Conservation (phyloP, 2,329 filamentous ascomycete genomes). For the Penicillium sp. region DNA sequence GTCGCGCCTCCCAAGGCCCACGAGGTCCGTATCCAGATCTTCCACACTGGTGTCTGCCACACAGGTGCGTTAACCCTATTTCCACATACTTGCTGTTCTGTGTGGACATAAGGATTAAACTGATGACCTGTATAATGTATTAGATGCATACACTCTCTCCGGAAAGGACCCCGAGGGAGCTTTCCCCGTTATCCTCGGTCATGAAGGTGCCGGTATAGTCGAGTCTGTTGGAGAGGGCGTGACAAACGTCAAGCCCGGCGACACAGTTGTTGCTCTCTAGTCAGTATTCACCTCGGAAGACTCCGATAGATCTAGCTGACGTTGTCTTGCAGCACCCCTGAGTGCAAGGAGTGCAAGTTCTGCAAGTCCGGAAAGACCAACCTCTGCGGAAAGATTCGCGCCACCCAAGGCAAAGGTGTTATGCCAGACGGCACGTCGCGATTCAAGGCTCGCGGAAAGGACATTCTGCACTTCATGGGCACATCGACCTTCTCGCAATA, state of each 20-base stretch:
- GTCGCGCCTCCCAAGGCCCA: conserved; percentile 83
- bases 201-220: conserved; percentile 87
- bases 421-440: conserved; percentile 97
- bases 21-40: conserved; percentile 94
- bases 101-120: background rate
- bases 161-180: conserved; percentile 97
- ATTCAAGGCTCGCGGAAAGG: conserved; percentile 92
- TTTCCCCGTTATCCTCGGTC: conserved; percentile 83
- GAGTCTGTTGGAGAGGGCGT: conserved; percentile 94
- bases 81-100: conserved; percentile 2
- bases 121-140: background rate
- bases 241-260: conserved; percentile 87
- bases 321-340: conserved; percentile 68
- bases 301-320: background rate
- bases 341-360: conserved; percentile 98
- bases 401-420: conserved; percentile 89
- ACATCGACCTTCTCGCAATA: conserved; percentile 98
- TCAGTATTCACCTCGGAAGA: conserved; percentile 42
- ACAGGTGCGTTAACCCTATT: conserved; percentile 63
- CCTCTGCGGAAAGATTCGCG: conserved; percentile 97
- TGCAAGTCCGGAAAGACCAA: conserved; percentile 99
- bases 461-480: conserved; percentile 98
- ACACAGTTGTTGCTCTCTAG: conserved; percentile 88
- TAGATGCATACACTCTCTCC: conserved; percentile 89
- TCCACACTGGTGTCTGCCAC: conserved; percentile 98